Evolutionary conservation across 805 yeast genomes (phyloP).

Genomic region (Starmerella scarabaei): DNA sequence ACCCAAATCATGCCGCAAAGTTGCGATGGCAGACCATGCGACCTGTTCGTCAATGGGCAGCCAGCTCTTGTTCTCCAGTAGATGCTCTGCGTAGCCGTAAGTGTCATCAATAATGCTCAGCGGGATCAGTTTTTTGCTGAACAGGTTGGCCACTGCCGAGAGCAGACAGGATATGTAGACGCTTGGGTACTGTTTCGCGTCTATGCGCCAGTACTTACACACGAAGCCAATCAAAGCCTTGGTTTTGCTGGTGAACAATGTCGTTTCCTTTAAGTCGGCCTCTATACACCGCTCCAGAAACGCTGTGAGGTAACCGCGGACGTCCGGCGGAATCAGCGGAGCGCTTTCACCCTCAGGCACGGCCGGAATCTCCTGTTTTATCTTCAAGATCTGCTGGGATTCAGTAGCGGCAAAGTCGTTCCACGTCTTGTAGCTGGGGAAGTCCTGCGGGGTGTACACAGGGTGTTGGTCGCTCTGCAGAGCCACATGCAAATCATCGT

Average conservation of each 20-base stretch:
- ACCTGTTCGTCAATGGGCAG: slow-evolving; percentile 9
- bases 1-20: neutral
- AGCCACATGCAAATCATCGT: slow-evolving; percentile 13
- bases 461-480: slow-evolving; percentile 26
- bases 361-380: slow-evolving; percentile 10
- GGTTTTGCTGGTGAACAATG: slow-evolving; percentile 9
- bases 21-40: neutral
- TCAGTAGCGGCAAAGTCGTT: slow-evolving; percentile 29
- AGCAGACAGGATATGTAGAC: slow-evolving; percentile 7
- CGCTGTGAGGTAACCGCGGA: slow-evolving; percentile 32
- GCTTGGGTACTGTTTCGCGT: neutral
- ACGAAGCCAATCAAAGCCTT: slow-evolving; percentile 9
- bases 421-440: slow-evolving; percentile 32
- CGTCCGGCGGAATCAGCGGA: slow-evolving; percentile 28
- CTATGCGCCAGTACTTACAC: slow-evolving; percentile 12
- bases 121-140: neutral
- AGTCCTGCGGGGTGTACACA: slow-evolving; percentile 28
- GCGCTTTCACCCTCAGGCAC: neutral
- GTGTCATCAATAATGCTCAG: slow-evolving; percentile 4
- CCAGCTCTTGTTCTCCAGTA: slow-evolving; percentile 8
- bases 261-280: slow-evolving; percentile 12
- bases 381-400: slow-evolving; percentile 24
- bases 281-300: slow-evolving; percentile 35
- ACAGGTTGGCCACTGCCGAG: slow-evolving; percentile 4
- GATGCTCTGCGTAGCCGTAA: slow-evolving; percentile 5